Base-by-base conservation (phyloP, 1,139 yeast species). In the Blastobotrys malaysiensis region DNA sequence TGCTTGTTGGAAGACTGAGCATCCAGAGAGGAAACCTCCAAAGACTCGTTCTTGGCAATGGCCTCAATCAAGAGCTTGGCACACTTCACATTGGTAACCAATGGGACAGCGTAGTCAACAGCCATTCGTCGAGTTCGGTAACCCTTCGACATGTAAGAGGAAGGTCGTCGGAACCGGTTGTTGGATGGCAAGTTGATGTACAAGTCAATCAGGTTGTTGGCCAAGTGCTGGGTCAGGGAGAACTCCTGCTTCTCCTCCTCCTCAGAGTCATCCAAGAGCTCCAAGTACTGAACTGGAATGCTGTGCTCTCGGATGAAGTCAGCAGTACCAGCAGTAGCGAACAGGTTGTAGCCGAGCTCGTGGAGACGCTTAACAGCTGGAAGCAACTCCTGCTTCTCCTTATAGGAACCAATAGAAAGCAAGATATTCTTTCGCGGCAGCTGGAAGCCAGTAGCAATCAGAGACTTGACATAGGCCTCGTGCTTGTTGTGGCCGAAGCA, bases 41-140 rank as follows among this genome's bases (percentile, higher is more conserved):
- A 76, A 16, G 80, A 63, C 65, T 78, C 75, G 57, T 75, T 70
- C 76, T 96, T 80, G 20, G 96, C 80, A 64, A 95, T 75, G 16
- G 99, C 99, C 75, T 93, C 98, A 63, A 93, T 86, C 73, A 95
- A 80, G 64, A 95, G 79, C 76, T 95, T 95, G 61, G 99, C 99
- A 77, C 93, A 85, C 77, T 95, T 95, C 64, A 93, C 99, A 70
- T 95, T 95, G 63, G 99, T 93, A 52, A 95, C 97, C 72, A 95
- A 80, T 52, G 99, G 99, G 70, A 95, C 88, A 53, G 97, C 91
- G 71, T 88, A 95, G 74, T 95, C 99, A 63, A 95, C 98, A 63
- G 99, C 99, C 98, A 95, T 88, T 79, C 99, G 95, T 80, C 99
- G 95, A 54, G 98, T 88, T 74, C 84, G 86, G 80, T 95, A 95